These are phyloP conservation scores for Pyrenula aspistea DNA, from an alignment of 495 filamentous ascomycete species.

Conservation along the genomic window DNA sequence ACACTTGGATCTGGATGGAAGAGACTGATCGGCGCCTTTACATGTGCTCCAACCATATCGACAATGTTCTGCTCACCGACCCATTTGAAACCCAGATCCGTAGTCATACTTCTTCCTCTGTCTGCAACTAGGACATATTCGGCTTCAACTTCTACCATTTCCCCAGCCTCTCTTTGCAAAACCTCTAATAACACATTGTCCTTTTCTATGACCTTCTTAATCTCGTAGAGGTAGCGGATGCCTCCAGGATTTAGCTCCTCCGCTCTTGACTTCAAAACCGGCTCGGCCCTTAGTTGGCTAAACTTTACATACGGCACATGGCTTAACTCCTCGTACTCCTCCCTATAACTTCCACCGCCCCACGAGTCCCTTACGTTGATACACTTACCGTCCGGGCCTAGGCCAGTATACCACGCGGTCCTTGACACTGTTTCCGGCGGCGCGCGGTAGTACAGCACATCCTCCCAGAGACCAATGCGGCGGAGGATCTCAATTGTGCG, in stretches of 20 bases:
- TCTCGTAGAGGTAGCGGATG: constrained; percentile 4
- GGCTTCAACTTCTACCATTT: neutral
- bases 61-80: constrained; percentile 11
- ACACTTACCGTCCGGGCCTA: constrained; percentile 4
- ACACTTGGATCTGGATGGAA: constrained; percentile 14
- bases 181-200: constrained; percentile 3
- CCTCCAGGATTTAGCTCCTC: constrained; percentile 9
- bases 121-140: constrained; percentile 10
- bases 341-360: constrained; percentile 8
- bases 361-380: constrained; percentile 10
- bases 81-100: constrained; percentile 5
- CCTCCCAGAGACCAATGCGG: too few species aligned
- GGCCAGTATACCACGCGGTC: too few species aligned
- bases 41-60: constrained; percentile 12
- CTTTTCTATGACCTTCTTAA: constrained; percentile 2
- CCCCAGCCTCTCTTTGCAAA: neutral
- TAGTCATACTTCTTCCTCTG: constrained; percentile 7
- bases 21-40: constrained; percentile 8
- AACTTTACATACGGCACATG: constrained; percentile 6
- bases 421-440: too few species aligned
- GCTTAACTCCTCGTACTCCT: constrained; percentile 6
- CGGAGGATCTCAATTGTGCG: too few species aligned
- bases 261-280: constrained; percentile 8
- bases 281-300: constrained; percentile 11
- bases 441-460: too few species aligned